Percentiles rank a stretch among this genome's conserved stretches.
phyloP scores from a whole-genome alignment of 208 protist genomes.

The Trypanosomatidae sp. region DNA sequence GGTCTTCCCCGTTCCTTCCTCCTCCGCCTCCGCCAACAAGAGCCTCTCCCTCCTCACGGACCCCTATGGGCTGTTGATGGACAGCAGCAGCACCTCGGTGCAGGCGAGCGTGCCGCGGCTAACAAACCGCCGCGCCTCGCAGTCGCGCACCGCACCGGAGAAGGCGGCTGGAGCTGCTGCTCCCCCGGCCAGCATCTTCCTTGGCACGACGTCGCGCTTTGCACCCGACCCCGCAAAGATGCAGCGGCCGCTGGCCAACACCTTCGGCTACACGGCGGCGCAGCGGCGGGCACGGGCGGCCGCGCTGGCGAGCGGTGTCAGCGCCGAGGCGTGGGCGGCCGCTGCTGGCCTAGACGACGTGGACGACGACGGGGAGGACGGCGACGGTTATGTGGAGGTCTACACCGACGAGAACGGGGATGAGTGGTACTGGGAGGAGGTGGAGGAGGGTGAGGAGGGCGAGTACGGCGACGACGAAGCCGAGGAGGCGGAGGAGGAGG shows the following conservation, averaged over 20 bases:
- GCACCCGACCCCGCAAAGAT: constrained; percentile 42
- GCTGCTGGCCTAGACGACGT: not conserved
- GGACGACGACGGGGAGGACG: constrained; percentile 24
- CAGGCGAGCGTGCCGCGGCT: too few relatives aligned
- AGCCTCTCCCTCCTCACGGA: too few relatives aligned
- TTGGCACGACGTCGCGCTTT: constrained; percentile 21
- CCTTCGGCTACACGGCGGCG: constrained; percentile 28
- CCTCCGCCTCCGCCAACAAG: too few relatives aligned
- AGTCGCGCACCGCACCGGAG: too few relatives aligned
- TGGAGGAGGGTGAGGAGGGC: constrained; percentile 29
- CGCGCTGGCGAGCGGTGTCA: constrained; percentile 10
- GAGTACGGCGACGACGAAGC: constrained; percentile 24
- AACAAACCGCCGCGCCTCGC: too few relatives aligned
- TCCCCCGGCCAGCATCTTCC: constrained; percentile 32
- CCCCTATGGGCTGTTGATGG: too few relatives aligned
- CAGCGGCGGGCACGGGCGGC: constrained; percentile 15
- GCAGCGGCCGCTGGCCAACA: constrained; percentile 37
- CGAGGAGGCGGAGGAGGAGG: not conserved
- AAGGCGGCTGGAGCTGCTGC: too few relatives aligned
- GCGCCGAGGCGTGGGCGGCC: constrained; percentile 8
- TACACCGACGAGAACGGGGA: constrained; percentile 36
- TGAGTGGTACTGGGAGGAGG: constrained; percentile 42
- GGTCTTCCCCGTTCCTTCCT: too few relatives aligned
- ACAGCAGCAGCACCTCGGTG: too few relatives aligned
- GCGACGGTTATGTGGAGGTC: too few relatives aligned